phyloP scores from a whole-genome alignment of 257 asterid species.

The Nicotiana knightiana region DNA sequence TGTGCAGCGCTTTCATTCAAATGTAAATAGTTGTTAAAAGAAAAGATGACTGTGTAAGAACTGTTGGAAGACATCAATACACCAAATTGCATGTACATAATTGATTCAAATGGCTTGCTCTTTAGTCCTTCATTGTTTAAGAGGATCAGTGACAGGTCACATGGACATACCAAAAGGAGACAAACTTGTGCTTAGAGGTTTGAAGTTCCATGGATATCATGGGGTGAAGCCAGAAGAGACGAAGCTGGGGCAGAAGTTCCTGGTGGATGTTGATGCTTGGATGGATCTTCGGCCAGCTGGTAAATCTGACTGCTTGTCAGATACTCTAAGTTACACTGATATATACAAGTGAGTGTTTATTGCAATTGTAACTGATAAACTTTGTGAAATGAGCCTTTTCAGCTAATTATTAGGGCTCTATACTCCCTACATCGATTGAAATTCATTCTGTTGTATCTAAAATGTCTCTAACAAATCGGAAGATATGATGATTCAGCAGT shows the following conservation, averaged over 20 bases:
- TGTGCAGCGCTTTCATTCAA: background rate
- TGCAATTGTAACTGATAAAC: too few relatives aligned
- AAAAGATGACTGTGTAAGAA: too few relatives aligned
- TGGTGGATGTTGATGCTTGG: too few relatives aligned
- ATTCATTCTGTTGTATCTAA: background rate
- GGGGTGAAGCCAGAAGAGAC: slow-evolving; percentile 34
- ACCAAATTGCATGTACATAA: too few relatives aligned
- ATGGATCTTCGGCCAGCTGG: too few relatives aligned
- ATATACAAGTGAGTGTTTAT: too few relatives aligned
- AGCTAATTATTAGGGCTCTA: too few relatives aligned
- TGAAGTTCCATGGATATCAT: slow-evolving; percentile 86
- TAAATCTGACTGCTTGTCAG: too few relatives aligned
- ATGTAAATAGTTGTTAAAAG: too few relatives aligned
- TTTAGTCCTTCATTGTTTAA: background rate
- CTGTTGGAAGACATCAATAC: too few relatives aligned
- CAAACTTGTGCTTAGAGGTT: slow-evolving; percentile 82
- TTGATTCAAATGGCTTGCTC: background rate
- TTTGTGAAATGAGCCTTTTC: background rate
- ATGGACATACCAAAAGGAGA: slow-evolving; percentile 46
- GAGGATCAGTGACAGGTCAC: slow-evolving; percentile 18
- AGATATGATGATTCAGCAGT: background rate
- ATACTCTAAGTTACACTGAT: too few relatives aligned
- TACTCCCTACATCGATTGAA: background rate
- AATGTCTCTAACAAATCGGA: background rate
- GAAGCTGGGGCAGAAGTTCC: too few relatives aligned